Percentiles rank a stretch among this genome's conserved stretches.
phyloP scores from a whole-genome alignment of 2,329 filamentous ascomycete species.

The Pseudogymnoascus verrucosus region DNA sequence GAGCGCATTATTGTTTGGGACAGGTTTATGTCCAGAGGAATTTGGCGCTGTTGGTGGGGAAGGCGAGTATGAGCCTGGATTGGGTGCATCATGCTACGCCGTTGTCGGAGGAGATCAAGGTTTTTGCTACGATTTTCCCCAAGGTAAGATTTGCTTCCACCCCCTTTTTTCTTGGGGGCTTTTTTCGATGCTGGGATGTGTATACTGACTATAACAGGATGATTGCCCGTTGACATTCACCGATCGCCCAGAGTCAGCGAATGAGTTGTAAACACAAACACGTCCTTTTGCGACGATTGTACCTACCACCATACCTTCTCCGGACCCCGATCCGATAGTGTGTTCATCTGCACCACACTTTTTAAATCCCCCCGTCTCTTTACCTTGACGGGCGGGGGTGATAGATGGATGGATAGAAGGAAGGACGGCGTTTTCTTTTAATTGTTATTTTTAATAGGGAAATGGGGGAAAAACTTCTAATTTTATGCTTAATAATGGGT shows the following conservation, averaged over 20 bases:
- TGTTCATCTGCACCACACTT: neutral
- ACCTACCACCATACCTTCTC: neutral
- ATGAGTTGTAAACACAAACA: neutral
- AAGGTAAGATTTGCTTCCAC: slow-evolving; percentile 51
- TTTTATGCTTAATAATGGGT: slow-evolving; percentile 5
- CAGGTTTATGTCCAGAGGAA: slow-evolving; percentile 88
- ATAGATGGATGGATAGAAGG: neutral
- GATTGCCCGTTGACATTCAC: slow-evolving; percentile 73
- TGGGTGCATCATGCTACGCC: slow-evolving; percentile 86
- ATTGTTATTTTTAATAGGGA: neutral
- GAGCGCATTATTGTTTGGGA: slow-evolving; percentile 92
- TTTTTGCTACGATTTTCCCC: slow-evolving; percentile 97
- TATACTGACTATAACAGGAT: slow-evolving; percentile 46
- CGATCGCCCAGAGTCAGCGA: slow-evolving; percentile 13
- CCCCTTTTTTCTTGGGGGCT: neutral
- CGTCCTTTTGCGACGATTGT: neutral
- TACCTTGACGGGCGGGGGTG: neutral
- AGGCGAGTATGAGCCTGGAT: slow-evolving; percentile 77
- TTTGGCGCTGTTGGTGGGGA: slow-evolving; percentile 81
- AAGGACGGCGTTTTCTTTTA: neutral
- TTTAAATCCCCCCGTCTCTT: neutral
- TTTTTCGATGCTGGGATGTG: slow-evolving; percentile 13
- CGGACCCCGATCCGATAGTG: neutral
- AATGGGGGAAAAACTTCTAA: neutral
- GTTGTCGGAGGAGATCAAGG: slow-evolving; percentile 86